Base-by-base conservation (phyloP, 148 eudicot species). In the Chenopodium formosanum region DNA sequence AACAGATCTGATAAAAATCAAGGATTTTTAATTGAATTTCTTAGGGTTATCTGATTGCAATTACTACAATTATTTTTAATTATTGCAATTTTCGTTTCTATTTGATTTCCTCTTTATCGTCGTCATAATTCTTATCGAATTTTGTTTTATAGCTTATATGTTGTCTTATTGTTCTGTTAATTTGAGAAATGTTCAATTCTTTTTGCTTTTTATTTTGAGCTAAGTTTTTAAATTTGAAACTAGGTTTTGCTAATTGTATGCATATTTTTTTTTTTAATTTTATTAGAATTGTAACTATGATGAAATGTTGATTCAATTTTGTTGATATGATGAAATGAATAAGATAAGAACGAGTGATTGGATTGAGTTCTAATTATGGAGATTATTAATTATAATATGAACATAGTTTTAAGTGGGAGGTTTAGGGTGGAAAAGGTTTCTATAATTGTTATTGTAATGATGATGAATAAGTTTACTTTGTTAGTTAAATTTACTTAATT, bases 61-160 rank as follows among this genome's bases (percentile, higher is more conserved):
- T 2, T 50, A 0, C 53, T 58, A 19, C 5, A 0, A 4, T 58
- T 58, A 4, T 58, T 60, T 34, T 11, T 29, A 12, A 2, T 3
- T 37, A 17, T 76, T 40, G 73, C 12, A 52, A 20, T 50, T 79
- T 78, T 52, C 32, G n/a, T 52, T 52, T 50, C 48, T 69, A 68
- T 79, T 67, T 23, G 11, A 44, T 9, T 50, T 50, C 14, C 53
- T 25, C 20, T 72, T n/a, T 1, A 19, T 7, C 46, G 56, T 46
- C 31, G 3, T 13, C n/a, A 46, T 1, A 70, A 37, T 20, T 5
- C 50, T 12, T 16, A 46, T 2, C 14, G 50, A 70, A 31, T 70
- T 20, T 0, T n/a, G 52, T 48, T 56, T 56, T 16, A 23, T 23
- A n/a, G 1, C 12, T 46, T 1, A 1, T 27, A 12, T 50, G 7